A percentile compares a stretch with the other conserved stretches of the same genome.
Conservation (phyloP, 1,284 basidiomycete species). For the Fomitopsis schrenkii region DNA sequence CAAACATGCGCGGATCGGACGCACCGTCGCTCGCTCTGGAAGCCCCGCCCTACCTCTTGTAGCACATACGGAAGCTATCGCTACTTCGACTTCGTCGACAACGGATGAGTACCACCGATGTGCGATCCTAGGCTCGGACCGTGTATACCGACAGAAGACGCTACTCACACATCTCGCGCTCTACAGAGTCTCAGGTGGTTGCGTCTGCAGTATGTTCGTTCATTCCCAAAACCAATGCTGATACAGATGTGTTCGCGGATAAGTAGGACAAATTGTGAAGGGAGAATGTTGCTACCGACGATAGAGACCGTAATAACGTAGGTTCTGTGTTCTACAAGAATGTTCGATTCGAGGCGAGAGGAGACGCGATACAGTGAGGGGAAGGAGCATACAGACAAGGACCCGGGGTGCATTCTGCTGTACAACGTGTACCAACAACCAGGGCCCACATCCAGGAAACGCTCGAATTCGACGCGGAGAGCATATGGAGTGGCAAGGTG, state of each 20-base stretch:
- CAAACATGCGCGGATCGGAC: not conserved
- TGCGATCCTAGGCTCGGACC: not conserved
- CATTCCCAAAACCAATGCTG: constrained; percentile 20
- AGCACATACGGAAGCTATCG: not conserved
- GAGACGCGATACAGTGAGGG: constrained; percentile 9
- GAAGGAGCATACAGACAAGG: not conserved
- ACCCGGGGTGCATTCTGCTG: constrained; percentile 3
- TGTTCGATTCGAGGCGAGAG: constrained; percentile 6
- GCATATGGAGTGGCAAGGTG: constrained; percentile 9
- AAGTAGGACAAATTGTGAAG: constrained; percentile 2
- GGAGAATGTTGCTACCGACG: constrained; percentile 2
- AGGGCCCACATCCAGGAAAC: constrained; percentile 1
- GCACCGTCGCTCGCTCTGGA: no score
- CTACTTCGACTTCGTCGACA: not conserved
- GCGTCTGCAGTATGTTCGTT: constrained; percentile 20
- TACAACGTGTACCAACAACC: not conserved
- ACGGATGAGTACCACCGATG: not conserved
- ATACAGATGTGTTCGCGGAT: constrained; percentile 14
- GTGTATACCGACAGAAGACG: not conserved
- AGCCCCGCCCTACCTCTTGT: no score
- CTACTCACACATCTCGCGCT: not conserved
- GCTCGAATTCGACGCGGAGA: constrained; percentile 5
- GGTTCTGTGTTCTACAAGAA: constrained; percentile 19
- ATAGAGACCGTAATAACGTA: constrained; percentile 15
- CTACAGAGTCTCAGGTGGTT: not conserved